Percentiles rank a stretch among this genome's conserved stretches.
Evolutionary conservation across 768 basidiomycete species (phyloP).

Genomic region (Exsudoporus frostii): DNA sequence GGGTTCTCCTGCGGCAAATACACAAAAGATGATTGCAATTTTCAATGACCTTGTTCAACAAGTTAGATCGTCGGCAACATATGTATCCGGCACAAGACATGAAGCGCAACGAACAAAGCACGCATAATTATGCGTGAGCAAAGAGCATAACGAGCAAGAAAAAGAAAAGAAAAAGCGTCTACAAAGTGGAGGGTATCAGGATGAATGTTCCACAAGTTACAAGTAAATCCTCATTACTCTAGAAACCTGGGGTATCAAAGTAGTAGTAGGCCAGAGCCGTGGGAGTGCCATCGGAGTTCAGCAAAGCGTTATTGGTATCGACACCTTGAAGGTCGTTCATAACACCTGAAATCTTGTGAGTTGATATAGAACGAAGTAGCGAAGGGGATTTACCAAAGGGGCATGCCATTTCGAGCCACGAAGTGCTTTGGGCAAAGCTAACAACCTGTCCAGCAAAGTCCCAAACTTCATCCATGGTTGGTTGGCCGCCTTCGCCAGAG

Average conservation of each 20-base stretch:
- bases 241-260: conserved; percentile 32
- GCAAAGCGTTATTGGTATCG: conserved; percentile 47
- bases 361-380: not conserved
- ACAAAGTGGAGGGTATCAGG: conserved; percentile 19
- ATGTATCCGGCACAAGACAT: conserved; percentile 23
- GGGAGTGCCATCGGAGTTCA: conserved; percentile 25
- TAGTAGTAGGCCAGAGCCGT: conserved; percentile 51
- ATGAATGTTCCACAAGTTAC: conserved; percentile 2
- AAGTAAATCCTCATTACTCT: not conserved
- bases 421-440: conserved; percentile 41
- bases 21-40: not conserved
- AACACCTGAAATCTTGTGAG: conserved; percentile 38
- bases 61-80: conserved; percentile 13
- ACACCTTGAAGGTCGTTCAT: conserved; percentile 54
- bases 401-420: conserved; percentile 37
- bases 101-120: conserved; percentile 8
- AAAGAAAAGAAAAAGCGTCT: conserved; percentile 5
- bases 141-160: not conserved
- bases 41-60: conserved; percentile 26
- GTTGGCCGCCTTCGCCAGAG: conserved; percentile 40
- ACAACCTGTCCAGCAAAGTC: conserved; percentile 43
- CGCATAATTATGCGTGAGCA: conserved; percentile 1
- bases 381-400: conserved; percentile 55
- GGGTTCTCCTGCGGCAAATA: not conserved
- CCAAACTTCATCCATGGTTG: conserved; percentile 35